Evolutionary conservation across 1,139 yeast genomes (phyloP).

Genomic region (Citeromyces siamensis): DNA sequence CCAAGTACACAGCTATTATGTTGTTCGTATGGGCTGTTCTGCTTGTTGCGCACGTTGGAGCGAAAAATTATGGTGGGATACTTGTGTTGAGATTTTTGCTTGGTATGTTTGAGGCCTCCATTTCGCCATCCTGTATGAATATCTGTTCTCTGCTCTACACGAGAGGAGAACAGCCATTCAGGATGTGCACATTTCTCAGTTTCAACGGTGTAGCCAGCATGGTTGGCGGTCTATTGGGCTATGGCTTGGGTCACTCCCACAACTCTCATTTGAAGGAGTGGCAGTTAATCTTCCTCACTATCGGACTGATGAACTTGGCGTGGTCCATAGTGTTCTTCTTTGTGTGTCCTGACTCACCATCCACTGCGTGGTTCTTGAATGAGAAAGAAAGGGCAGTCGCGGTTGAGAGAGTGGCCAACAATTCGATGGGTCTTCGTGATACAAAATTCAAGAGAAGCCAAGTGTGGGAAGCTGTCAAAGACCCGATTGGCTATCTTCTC

Average conservation of each 20-base stretch:
- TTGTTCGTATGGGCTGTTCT: slow-evolving; percentile 38
- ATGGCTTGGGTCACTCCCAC: slow-evolving; percentile 5
- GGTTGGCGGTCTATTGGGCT: slow-evolving; percentile 8
- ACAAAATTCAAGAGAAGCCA: slow-evolving; percentile 23
- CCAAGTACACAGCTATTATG: slow-evolving; percentile 15
- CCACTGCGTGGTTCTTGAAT: slow-evolving; percentile 14
- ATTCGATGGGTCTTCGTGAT: slow-evolving; percentile 27
- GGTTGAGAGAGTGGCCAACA: slow-evolving; percentile 17
- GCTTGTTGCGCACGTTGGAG: slow-evolving; percentile 26
- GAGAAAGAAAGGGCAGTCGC: slow-evolving; percentile 16
- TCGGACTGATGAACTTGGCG: slow-evolving; percentile 14
- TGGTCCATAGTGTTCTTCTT: slow-evolving; percentile 10
- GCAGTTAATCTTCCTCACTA: slow-evolving; percentile 14
- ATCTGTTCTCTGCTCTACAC: slow-evolving; percentile 16
- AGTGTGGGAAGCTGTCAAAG: slow-evolving; percentile 12
- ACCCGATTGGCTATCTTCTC: slow-evolving; percentile 10
- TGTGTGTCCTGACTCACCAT: slow-evolving; percentile 14
- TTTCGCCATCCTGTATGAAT: slow-evolving; percentile 23
- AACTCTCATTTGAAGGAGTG: slow-evolving; percentile 11
- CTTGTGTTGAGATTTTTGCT: slow-evolving; percentile 24
- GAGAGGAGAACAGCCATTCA: slow-evolving; percentile 23
- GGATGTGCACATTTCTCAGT: slow-evolving; percentile 14
- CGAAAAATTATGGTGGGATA: slow-evolving; percentile 21
- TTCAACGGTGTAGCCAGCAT: slow-evolving; percentile 7
- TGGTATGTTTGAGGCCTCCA: slow-evolving; percentile 25